These are phyloP conservation scores for Lactarius indigo DNA, from an alignment of 768 basidiomycete genomes.

Conservation along the genomic window DNA sequence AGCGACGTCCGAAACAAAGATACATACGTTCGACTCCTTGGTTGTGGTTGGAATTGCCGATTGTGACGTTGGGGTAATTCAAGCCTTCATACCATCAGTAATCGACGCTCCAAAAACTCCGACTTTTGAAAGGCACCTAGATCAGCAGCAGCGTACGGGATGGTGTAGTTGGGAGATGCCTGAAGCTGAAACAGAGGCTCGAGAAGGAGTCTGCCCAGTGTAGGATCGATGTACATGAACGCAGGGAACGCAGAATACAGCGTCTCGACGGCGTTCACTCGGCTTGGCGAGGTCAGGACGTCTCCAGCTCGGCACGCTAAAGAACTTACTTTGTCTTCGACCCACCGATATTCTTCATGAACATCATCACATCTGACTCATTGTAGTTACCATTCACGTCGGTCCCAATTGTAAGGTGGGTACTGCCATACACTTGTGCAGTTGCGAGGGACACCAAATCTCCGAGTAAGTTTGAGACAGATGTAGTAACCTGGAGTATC, in stretches of 20 bases:
- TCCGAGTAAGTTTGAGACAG: slow-evolving; percentile 50
- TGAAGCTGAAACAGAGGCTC: slow-evolving; percentile 28
- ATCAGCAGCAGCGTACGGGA: slow-evolving; percentile 24
- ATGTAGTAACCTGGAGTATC: slow-evolving; percentile 44
- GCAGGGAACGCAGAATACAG: slow-evolving; percentile 48
- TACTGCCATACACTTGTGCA: slow-evolving; percentile 50
- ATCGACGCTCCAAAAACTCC: not conserved
- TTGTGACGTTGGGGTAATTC: slow-evolving; percentile 7
- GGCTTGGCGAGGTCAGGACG: slow-evolving; percentile 6
- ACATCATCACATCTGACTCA: slow-evolving; percentile 47
- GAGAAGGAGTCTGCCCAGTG: slow-evolving; percentile 36
- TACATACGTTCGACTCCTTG: slow-evolving; percentile 21
- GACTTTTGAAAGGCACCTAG: slow-evolving; percentile 19
- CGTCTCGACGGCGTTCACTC: slow-evolving; percentile 52
- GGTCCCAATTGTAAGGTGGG: slow-evolving; percentile 54
- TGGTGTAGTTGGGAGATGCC: slow-evolving; percentile 16
- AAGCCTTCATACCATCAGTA: not conserved
- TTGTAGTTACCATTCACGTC: slow-evolving; percentile 47
- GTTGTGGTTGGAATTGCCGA: not conserved
- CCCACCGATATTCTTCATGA: slow-evolving; percentile 39
- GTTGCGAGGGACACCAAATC: slow-evolving; percentile 50
- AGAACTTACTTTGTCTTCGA: slow-evolving; percentile 35
- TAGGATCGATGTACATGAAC: slow-evolving; percentile 52
- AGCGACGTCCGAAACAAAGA: not conserved
- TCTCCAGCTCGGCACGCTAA: not conserved